Evolutionary conservation across 176 grass and related monocot species (phyloP).

Genomic region (Melocanna baccifera): DNA sequence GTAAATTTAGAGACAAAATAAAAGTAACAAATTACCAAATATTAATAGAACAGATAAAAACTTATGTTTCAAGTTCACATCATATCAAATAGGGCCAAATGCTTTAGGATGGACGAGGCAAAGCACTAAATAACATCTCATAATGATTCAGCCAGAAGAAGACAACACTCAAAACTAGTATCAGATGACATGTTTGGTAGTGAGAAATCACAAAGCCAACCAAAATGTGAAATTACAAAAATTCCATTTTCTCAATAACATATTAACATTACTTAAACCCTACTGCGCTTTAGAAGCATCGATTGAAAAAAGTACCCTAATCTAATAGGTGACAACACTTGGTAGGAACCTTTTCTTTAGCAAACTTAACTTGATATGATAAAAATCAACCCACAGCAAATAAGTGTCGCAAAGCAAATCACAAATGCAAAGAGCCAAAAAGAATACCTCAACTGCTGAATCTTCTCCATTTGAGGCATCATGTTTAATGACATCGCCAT

Average conservation of each 20-base stretch:
- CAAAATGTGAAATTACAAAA: no score
- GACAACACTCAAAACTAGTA: background rate
- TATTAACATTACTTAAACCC: no score
- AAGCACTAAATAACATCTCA: background rate
- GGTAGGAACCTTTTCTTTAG: background rate
- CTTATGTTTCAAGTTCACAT: background rate
- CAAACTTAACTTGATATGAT: background rate
- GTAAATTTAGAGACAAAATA: no score
- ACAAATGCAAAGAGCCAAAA: background rate
- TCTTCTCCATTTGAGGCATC: conserved; percentile 14
- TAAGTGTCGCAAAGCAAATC: background rate
- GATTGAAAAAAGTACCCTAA: no score
- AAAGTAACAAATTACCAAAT: no score
- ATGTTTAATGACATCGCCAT: conserved; percentile 33
- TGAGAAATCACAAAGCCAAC: background rate
- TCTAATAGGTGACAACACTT: background rate
- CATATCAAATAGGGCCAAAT: background rate
- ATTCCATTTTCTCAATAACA: no score
- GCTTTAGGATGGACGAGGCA: background rate
- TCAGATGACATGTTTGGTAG: background rate
- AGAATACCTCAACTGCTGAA: conserved; percentile 48
- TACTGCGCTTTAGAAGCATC: no score
- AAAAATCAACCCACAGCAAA: background rate
- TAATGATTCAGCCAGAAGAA: background rate
- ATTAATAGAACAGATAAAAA: conserved; percentile 6